Base-by-base conservation (phyloP, 2,329 filamentous ascomycete species). In the Claviceps cyperi region DNA sequence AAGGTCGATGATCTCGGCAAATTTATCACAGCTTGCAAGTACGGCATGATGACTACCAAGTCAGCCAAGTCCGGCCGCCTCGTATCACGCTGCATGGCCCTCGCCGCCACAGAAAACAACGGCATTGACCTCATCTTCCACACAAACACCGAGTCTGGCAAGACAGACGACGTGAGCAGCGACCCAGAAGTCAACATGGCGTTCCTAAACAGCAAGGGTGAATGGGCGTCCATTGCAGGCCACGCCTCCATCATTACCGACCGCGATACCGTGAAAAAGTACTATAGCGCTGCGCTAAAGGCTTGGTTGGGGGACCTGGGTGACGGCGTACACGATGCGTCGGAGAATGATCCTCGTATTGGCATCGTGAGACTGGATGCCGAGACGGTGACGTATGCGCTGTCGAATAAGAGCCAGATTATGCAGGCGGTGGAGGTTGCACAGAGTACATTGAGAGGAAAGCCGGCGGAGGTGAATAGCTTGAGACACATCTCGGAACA, bases 171-270 rank as follows among this genome's bases (percentile, higher is more conserved):
- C 61, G 75, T 94, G 41, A 73, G 78, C 51, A 71, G 73, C 51
- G 82, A 94, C 65, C 71, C 82, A 0, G 77, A 86, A 57, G 76
- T 89, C 70, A 94, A 94, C 70, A 75, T 94, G 56, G 78, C 83
- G 46, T 94, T 94, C 73, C 74, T 91, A 57, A 84, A 84, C 64
- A 66, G 67, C 56, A 78, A 78, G 2, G 86, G 88, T 57, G 82
- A 91, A 65, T 95, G 89, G 89, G 88, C 88, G 0, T 92, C 86
- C 2, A 72, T 94, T 54, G 84, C 84, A n/a, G 89, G 89, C 47
- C 74, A 72, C 1, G 82, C 86, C 1, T 70, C 69, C 24, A 74
- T 94, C 57, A 71, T 84, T 58, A 84, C 83, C 14, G 83, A 91
- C 61, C 79, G 81, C 21, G 71, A 69, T 2, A 66, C 78, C 21